Conservation (phyloP, 176 grass and related monocot species). For the Aechmea fasciata region DNA sequence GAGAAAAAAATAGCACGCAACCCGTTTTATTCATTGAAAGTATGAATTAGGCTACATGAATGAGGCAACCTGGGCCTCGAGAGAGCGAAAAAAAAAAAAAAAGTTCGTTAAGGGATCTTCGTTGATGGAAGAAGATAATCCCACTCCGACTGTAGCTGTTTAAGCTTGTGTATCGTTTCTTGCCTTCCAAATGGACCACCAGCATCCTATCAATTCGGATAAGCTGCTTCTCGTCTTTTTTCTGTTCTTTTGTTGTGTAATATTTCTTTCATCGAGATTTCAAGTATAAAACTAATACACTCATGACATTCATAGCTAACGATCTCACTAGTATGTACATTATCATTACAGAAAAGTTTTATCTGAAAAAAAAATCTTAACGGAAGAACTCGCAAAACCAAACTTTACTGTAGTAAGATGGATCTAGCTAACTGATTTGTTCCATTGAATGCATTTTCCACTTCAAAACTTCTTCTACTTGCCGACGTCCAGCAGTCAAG, state of each 20-base stretch:
- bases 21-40: too few relatives aligned
- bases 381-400: slow-evolving; percentile 21
- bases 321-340: slow-evolving; percentile 26
- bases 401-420: slow-evolving; percentile 19
- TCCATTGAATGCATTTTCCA: slow-evolving; percentile 2
- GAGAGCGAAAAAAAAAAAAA: too few relatives aligned
- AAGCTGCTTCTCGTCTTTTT: too few relatives aligned
- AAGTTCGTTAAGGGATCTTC: too few relatives aligned
- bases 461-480: slow-evolving; percentile 25
- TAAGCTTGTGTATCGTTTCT: too few relatives aligned
- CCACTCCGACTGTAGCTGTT: too few relatives aligned
- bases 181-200: too few relatives aligned
- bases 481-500: slow-evolving; percentile 5
- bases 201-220: too few relatives aligned
- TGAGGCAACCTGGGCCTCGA: too few relatives aligned
- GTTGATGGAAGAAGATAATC: too few relatives aligned
- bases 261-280: background rate
- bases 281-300: background rate
- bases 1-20: too few relatives aligned
- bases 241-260: background rate
- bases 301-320: background rate
- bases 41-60: too few relatives aligned
- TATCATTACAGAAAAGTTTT: slow-evolving; percentile 5
- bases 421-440: slow-evolving; percentile 12
- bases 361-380: slow-evolving; percentile 12